Conservation (phyloP, 1,284 basidiomycete species). For the Sporisorium scitamineum region DNA sequence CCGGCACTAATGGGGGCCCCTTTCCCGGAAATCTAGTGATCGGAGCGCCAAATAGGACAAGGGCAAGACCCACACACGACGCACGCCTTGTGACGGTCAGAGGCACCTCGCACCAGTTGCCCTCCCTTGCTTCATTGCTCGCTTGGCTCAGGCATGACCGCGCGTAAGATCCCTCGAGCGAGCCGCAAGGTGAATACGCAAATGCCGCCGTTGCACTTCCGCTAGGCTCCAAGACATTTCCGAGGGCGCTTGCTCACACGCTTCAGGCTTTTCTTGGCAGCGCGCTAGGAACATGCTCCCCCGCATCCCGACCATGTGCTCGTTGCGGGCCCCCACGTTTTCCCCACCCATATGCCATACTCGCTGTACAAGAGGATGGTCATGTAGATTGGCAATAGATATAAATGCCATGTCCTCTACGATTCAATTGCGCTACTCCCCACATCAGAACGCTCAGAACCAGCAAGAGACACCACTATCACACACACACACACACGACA, state of each 20-base stretch:
- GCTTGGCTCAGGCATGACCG: too few relatives aligned
- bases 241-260: background rate
- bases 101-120: too few relatives aligned
- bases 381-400: background rate
- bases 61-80: background rate
- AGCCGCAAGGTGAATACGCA: too few relatives aligned
- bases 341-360: background rate
- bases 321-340: constrained; percentile 29
- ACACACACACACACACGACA: background rate
- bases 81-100: too few relatives aligned
- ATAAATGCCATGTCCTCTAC: background rate
- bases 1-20: too few relatives aligned
- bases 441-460: background rate
- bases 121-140: background rate
- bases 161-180: too few relatives aligned
- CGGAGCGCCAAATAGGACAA: constrained; percentile 2
- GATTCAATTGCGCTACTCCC: background rate
- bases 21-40: background rate
- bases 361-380: too few relatives aligned
- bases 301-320: constrained; percentile 17
- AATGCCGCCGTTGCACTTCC: background rate
- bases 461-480: too few relatives aligned
- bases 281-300: background rate
- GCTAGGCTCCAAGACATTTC: background rate
- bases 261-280: background rate